Evolutionary conservation across 106 monocot genomes (phyloP).

Genomic region (Triglochin maritima): DNA sequence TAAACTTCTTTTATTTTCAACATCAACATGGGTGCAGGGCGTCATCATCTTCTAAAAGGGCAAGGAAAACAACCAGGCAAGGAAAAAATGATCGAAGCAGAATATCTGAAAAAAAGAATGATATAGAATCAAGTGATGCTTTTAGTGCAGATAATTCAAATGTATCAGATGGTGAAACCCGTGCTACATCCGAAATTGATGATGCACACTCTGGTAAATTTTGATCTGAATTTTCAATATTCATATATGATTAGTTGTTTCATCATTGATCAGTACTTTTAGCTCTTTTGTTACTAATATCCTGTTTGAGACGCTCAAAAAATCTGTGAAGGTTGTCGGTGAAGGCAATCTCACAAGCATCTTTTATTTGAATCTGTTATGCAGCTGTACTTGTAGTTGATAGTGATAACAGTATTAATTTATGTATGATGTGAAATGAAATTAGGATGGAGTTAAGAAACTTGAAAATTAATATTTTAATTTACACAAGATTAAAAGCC

Average conservation of each 20-base stretch:
- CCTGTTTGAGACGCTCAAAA: too few relatives aligned
- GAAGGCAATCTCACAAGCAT: too few relatives aligned
- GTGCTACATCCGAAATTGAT: slow-evolving; percentile 30
- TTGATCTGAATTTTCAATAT: background rate
- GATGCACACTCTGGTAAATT: slow-evolving; percentile 47
- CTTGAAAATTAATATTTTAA: too few relatives aligned
- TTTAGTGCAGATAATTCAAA: slow-evolving; percentile 11
- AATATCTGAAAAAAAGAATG: slow-evolving; percentile 13
- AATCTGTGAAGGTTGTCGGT: too few relatives aligned
- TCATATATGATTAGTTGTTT: background rate
- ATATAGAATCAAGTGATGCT: slow-evolving; percentile 3
- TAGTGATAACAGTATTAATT: too few relatives aligned
- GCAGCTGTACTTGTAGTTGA: too few relatives aligned
- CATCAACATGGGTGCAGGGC: slow-evolving; percentile 3
- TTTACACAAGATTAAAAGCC: too few relatives aligned
- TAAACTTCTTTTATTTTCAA: background rate
- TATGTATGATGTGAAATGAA: too few relatives aligned
- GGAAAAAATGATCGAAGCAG: slow-evolving; percentile 12
- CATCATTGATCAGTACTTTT: background rate
- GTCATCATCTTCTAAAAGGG: slow-evolving; percentile 12
- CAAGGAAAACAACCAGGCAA: slow-evolving; percentile 22
- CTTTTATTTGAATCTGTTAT: too few relatives aligned
- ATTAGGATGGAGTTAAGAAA: too few relatives aligned
- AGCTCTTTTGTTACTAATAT: too few relatives aligned
- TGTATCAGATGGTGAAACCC: slow-evolving; percentile 19